phyloP scores from a whole-genome alignment of 2,329 filamentous ascomycete genomes.

The Camptophora hylomeconis region DNA sequence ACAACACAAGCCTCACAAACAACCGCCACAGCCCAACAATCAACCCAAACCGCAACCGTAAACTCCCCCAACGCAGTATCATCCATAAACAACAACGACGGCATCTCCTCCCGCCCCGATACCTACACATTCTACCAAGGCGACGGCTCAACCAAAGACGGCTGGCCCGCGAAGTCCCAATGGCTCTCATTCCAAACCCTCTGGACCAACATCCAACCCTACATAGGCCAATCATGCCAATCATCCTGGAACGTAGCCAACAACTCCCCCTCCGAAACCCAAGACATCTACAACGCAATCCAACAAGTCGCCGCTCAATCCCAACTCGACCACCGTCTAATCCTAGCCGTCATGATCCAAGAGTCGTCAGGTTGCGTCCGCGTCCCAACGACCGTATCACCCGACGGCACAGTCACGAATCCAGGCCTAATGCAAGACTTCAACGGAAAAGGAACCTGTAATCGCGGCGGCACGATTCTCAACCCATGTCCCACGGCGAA shows the following conservation, averaged over 20 bases:
- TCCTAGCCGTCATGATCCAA: conserved; percentile 24
- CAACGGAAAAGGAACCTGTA: conserved; percentile 26
- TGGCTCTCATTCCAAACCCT: conserved; percentile 15
- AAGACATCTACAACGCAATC: conserved; percentile 15
- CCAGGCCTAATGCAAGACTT: conserved; percentile 31
- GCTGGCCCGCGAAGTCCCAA: conserved; percentile 13
- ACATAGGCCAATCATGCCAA: conserved; percentile 6
- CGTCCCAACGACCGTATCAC: conserved; percentile 15
- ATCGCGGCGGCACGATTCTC: conserved; percentile 15
- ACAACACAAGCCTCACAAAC: too few species aligned
- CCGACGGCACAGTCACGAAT: conserved; percentile 23
- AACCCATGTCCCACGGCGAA: conserved; percentile 8
- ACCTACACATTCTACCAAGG: conserved; percentile 12
- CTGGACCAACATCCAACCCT: conserved; percentile 5
- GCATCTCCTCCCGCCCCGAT: too few species aligned
- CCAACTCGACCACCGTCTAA: conserved; percentile 21
- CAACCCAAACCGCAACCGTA: too few species aligned
- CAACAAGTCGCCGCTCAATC: conserved; percentile 15
- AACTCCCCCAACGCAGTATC: too few species aligned
- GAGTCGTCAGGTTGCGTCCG: conserved; percentile 20
- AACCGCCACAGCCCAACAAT: too few species aligned
- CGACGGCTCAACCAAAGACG: conserved; percentile 10
- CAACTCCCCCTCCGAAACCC: conserved; percentile 12
- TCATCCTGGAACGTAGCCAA: conserved; percentile 1
- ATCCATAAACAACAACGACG: too few species aligned